phyloP scores from a whole-genome alignment of 2,329 filamentous ascomycete species.

The Penicillium griseofulvum region DNA sequence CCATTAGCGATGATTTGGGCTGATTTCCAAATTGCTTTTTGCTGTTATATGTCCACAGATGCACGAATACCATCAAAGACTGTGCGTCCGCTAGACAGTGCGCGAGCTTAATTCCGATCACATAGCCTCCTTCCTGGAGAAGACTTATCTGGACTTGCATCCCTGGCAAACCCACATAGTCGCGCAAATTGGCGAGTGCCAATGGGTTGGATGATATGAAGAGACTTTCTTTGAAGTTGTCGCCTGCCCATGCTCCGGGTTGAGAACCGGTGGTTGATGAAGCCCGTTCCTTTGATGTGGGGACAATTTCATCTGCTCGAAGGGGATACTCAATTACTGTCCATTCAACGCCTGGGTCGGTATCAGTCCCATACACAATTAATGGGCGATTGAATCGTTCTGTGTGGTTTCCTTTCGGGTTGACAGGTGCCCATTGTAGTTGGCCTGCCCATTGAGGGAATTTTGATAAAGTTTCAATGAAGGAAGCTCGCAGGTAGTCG shows the following conservation, averaged over 20 bases:
- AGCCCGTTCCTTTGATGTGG: constrained; percentile 3
- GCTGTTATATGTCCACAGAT: constrained; percentile 41
- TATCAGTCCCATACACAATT: background rate
- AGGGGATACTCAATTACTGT: background rate
- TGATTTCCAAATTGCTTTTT: constrained; percentile 33
- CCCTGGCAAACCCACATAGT: background rate
- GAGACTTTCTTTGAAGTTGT: background rate
- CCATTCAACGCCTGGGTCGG: constrained; percentile 10
- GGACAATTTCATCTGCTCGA: background rate
- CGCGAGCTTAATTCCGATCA: constrained; percentile 43
- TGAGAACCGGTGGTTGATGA: background rate
- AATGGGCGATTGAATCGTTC: constrained; percentile 12
- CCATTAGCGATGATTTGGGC: background rate
- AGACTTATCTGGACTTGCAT: constrained; percentile 40
- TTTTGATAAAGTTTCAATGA: constrained; percentile 1
- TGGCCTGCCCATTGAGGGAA: constrained; percentile 15
- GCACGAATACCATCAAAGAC: constrained; percentile 45
- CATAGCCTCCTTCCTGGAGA: constrained; percentile 45
- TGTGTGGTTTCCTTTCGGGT: background rate
- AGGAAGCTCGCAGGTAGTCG: background rate
- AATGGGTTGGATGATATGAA: background rate
- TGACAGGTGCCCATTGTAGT: constrained; percentile 12
- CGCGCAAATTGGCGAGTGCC: constrained; percentile 2
- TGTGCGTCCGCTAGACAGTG: constrained; percentile 50
- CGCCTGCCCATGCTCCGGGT: background rate